phyloP scores from a whole-genome alignment of 2,329 filamentous ascomycete genomes.

The Talaromyces sp. region DNA sequence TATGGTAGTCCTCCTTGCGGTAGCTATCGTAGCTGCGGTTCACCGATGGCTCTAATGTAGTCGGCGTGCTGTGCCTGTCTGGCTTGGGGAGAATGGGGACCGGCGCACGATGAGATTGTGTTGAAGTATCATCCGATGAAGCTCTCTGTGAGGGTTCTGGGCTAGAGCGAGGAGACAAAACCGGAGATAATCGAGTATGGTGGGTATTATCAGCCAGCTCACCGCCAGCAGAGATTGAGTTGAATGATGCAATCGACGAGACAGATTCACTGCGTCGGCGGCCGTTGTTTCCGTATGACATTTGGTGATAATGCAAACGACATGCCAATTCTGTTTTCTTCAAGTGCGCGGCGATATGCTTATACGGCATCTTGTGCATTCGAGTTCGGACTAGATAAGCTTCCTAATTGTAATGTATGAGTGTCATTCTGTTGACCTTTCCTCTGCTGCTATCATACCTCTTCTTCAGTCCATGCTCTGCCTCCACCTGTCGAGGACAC shows the following conservation, averaged over 20 bases:
- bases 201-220: slow-evolving; percentile 27
- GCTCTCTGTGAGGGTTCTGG: slow-evolving; percentile 19
- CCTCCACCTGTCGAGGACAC: slow-evolving; percentile 68
- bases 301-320: slow-evolving; percentile 81
- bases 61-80: slow-evolving; percentile 38
- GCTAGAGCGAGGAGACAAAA: slow-evolving; percentile 35
- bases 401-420: slow-evolving; percentile 54
- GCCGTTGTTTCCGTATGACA: slow-evolving; percentile 76
- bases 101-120: slow-evolving; percentile 25
- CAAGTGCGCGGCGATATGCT: slow-evolving; percentile 79
- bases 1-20: slow-evolving; percentile 25
- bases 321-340: slow-evolving; percentile 87
- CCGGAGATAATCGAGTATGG: slow-evolving; percentile 49
- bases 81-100: slow-evolving; percentile 33
- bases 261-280: slow-evolving; percentile 72
- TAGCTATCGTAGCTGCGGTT: slow-evolving; percentile 1
- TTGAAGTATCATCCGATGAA: slow-evolving; percentile 13
- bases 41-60: slow-evolving; percentile 27
- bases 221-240: slow-evolving; percentile 36
- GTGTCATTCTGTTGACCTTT: not conserved
- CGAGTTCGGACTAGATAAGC: slow-evolving; percentile 79
- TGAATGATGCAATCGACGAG: slow-evolving; percentile 54
- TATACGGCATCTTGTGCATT: slow-evolving; percentile 85
- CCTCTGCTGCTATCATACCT: slow-evolving; percentile 53
- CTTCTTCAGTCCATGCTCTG: slow-evolving; percentile 80